Evolutionary conservation across 176 grass and related monocot species (phyloP).

Genomic region (Oryza brachyantha): DNA sequence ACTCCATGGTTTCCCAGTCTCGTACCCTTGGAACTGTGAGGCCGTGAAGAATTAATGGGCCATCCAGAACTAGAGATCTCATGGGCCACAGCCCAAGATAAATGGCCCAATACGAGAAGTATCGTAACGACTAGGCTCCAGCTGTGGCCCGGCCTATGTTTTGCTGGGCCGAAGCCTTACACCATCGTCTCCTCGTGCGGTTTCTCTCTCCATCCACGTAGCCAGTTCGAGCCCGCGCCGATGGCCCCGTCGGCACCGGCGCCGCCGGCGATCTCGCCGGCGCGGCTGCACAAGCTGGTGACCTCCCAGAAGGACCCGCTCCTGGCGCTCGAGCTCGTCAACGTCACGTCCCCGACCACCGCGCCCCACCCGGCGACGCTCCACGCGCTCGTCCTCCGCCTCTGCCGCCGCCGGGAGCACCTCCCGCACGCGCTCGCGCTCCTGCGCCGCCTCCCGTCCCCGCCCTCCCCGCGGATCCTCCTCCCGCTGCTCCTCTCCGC

Average conservation of each 20-base stretch:
- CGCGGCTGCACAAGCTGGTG: conserved; percentile 81
- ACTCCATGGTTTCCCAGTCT: no score
- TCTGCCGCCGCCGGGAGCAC: conserved; percentile 49
- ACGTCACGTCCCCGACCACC: conserved; percentile 44
- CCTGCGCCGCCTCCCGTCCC: conserved; percentile 48
- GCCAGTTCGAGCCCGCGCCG: background rate
- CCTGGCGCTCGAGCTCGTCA: conserved; percentile 63
- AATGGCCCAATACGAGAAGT: background rate
- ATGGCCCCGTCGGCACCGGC: conserved; percentile 17
- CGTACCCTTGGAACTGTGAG: no score
- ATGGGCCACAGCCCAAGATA: background rate
- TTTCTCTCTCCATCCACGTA: background rate
- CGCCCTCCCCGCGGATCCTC: conserved; percentile 44
- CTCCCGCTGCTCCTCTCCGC: conserved; percentile 50
- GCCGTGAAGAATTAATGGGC: background rate
- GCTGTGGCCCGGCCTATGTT: background rate
- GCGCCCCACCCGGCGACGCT: conserved; percentile 34
- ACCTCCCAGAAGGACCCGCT: conserved; percentile 58
- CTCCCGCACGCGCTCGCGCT: conserved; percentile 54
- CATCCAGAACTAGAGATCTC: no score
- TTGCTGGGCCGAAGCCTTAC: background rate
- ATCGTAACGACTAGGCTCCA: background rate
- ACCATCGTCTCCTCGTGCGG: background rate
- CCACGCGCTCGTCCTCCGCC: conserved; percentile 44
- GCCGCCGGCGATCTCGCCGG: conserved; percentile 47